Conservation (phyloP, 1,284 basidiomycete genomes). For the Heterobasidion parviporum region DNA sequence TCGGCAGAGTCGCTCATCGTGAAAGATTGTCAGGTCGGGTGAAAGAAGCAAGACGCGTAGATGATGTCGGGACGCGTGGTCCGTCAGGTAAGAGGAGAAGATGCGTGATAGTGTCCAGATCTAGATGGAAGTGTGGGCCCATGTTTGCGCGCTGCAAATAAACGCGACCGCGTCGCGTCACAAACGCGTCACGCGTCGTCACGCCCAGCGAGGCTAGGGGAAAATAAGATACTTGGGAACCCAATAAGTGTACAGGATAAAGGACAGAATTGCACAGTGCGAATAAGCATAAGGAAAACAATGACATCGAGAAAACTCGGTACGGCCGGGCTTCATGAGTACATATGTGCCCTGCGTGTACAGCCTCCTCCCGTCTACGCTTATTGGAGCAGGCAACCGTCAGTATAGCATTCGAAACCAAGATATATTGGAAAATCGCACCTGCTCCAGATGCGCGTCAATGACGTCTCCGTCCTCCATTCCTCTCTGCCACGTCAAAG, state of each 20-base stretch:
- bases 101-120: too few species aligned
- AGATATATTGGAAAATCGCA: conserved; percentile 12
- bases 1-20: not conserved
- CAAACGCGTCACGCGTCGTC: conserved; percentile 1
- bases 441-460: conserved; percentile 44
- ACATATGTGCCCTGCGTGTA: not conserved
- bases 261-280: too few species aligned
- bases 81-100: too few species aligned
- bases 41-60: not conserved
- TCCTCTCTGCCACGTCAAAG: conserved; percentile 23
- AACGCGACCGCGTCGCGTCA: conserved; percentile 4
- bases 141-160: not conserved
- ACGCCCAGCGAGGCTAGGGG: not conserved
- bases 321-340: not conserved
- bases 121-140: too few species aligned
- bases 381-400: not conserved
- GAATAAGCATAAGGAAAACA: not conserved
- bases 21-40: not conserved
- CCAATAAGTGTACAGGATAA: too few species aligned
- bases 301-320: too few species aligned
- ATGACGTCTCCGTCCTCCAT: conserved; percentile 49
- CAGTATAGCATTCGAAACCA: not conserved
- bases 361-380: not conserved
- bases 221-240: not conserved
- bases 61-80: too few species aligned